A percentile compares a stretch with the other conserved stretches of the same genome.
These are phyloP conservation scores for Melaleuca quinquenervia DNA, from an alignment of 345 rosid genomes.

Conservation along the genomic window DNA sequence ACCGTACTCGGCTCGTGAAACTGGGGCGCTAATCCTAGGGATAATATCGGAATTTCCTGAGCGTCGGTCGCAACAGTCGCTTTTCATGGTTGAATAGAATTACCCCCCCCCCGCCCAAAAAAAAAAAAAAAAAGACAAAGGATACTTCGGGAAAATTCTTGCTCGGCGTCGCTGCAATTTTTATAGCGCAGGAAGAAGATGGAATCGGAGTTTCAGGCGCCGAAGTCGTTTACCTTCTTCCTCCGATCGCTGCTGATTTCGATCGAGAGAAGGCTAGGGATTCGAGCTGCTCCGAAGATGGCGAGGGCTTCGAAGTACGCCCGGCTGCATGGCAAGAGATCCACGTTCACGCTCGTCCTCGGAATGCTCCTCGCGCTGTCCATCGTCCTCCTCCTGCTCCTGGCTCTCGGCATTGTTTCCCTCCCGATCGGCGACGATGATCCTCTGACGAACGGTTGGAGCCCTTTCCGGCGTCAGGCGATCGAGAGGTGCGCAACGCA, in stretches of 20 bases:
- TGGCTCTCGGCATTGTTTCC: conserved; percentile 63
- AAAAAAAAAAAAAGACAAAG: not conserved
- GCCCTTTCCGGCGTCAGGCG: conserved; percentile 43
- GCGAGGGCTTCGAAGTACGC: conserved; percentile 48
- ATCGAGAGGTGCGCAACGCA: conserved; percentile 32
- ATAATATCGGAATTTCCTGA: not conserved
- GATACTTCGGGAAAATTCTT: not conserved
- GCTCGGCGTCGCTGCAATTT: not conserved
- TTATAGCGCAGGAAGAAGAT: not conserved
- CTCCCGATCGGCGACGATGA: conserved; percentile 43
- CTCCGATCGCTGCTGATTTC: not conserved
- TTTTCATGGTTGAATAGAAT: not conserved
- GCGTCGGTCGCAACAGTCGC: not conserved
- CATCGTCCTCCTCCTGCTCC: conserved; percentile 53
- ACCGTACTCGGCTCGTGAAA: not conserved
- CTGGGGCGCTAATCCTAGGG: not conserved
- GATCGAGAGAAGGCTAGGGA: conserved; percentile 3
- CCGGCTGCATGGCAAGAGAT: conserved; percentile 50
- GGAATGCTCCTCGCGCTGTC: conserved; percentile 57
- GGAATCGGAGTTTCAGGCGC: not conserved
- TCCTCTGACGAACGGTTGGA: conserved; percentile 33
- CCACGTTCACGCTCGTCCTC: conserved; percentile 38
- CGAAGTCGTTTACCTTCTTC: not conserved
- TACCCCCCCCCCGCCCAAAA: not conserved
- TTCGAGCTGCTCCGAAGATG: conserved; percentile 27